Base-by-base conservation (phyloP, 345 rosid species). In the Garcia nutans region DNA sequence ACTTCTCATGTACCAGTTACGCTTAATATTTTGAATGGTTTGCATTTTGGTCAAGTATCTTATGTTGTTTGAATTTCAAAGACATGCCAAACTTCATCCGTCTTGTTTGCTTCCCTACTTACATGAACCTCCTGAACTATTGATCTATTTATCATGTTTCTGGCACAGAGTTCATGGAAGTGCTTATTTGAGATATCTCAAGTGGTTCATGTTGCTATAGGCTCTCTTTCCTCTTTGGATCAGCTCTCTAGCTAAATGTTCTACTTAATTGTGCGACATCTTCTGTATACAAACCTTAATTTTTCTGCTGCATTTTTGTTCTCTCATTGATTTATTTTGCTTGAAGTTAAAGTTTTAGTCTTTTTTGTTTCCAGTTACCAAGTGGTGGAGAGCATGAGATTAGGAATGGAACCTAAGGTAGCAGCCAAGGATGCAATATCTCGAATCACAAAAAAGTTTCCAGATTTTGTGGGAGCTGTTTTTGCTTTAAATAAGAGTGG, bases 321-420 rank as follows among this genome's bases (percentile, higher is more conserved):
- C 19, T 41, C 47, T 22, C 16, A 15, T 73, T 66, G 7, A 22
- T 65, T 42, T 37, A 7, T 12, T 61, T 10, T 47, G 16, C 52
- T 41, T 20, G 26, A 62, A 15, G 19, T 19, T 78, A 4, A 37
- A 23, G 17, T 41, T 47, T 8, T 10, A 15, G 3, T 8, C 31
- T 54, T 28, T 44, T 79, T 75, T 75, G 41, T 68, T 79, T 81
- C 69, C 85, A 95, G 97, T 84, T 93, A 95, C 79, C 97, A 95
- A 86, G 96, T 87, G 24, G 97, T 95, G 78, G 99, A 93, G 83
- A 95, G 97, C 50, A 95, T 91, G 98, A 88, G 99, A 86, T 78
- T 33, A 71, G 98, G 99, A 64, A 87, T 93, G 96, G 92, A 85
- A 78, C 97, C 97, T n/a, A 80, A 79, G 76, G 57, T 74, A 66